Conservation (phyloP, 2,329 filamentous ascomycete genomes). For the Trichoderma sp. region DNA sequence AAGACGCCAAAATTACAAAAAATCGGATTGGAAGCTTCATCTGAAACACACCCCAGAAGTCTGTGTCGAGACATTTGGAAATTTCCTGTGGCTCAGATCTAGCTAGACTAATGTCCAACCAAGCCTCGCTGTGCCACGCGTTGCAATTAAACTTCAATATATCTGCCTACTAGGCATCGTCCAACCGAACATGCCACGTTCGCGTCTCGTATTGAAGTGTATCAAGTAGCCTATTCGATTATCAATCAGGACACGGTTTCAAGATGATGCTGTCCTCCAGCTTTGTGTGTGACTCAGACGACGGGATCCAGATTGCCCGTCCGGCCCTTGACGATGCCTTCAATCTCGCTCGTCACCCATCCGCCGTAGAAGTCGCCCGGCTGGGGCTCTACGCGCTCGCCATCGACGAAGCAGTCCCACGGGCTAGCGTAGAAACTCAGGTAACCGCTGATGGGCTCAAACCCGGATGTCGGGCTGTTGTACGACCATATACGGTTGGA, state of each 20-base stretch:
- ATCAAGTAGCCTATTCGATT: background rate
- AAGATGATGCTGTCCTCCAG: background rate
- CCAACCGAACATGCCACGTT: background rate
- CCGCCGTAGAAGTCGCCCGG: conserved; percentile 63
- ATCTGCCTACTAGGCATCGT: background rate
- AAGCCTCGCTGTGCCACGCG: background rate
- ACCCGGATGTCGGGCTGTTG: conserved; percentile 49
- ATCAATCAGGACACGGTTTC: background rate
- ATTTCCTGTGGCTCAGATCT: background rate
- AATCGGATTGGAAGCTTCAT: background rate
- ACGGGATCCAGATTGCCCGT: conserved; percentile 41
- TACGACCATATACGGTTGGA: conserved; percentile 59
- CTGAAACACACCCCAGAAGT: background rate
- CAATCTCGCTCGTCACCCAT: conserved; percentile 60
- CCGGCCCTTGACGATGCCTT: conserved; percentile 47
- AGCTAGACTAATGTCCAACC: background rate
- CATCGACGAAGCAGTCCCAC: conserved; percentile 62
- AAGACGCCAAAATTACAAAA: background rate
- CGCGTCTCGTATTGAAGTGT: background rate
- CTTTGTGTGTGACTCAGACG: conserved; percentile 23
- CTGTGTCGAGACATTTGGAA: background rate
- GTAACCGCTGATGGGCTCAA: conserved; percentile 52
- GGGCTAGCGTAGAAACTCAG: conserved; percentile 59
- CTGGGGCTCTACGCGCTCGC: conserved; percentile 57
- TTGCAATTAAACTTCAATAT: background rate